Base-by-base conservation (phyloP, 2,329 filamentous ascomycete species). In the Magnaporthiopsis incrustans region DNA sequence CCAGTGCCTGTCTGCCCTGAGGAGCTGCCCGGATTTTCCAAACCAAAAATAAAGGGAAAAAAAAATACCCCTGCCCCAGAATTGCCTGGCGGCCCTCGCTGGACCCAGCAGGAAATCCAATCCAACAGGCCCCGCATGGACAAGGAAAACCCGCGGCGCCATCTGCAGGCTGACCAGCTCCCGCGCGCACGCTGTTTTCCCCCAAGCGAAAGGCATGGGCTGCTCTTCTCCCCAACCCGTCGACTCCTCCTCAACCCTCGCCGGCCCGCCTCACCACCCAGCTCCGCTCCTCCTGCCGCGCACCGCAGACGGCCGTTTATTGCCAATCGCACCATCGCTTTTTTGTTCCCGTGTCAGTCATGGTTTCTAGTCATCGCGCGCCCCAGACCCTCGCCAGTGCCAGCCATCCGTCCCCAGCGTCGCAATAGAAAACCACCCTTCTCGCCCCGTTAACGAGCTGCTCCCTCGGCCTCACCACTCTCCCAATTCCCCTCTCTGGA, bases 401-500 rank as follows among this genome's bases (percentile, higher is more conserved):
- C 61, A 44, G 27, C 27, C 26, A 56, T 62, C 53, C 44, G 30
- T 57, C 53, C 26, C 27, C 32, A n/a, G 44, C 53, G 61, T 62
- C 61, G 61, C 61, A 62, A 26, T 62, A 57, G 32, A 62, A 61
- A 61, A 27, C 60, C n/a, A 38, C 25, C 44, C 44, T 50, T 61
- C 60, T 22, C 35, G 6, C 50, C 38, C 38, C 60, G 60, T 32
- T 27, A 38, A 50, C 59, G 68, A 70, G 70, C 68, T 68, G 70
- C 71, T 70, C 67, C 67, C 69, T 72, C 67, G 50, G 70, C 69
- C 69, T 66, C 68, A 63, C 65, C 71, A 74, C 70, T 69, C 68
- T 25, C 44, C 44, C 44, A 53, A 53, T 53, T 53, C 38, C 38
- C 38, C 15, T 44, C 38, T 53, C 22, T 38, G 44, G 60, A 7